Base-by-base conservation (phyloP, 495 filamentous ascomycete genomes). In the Hypomontagnella monticulosa region DNA sequence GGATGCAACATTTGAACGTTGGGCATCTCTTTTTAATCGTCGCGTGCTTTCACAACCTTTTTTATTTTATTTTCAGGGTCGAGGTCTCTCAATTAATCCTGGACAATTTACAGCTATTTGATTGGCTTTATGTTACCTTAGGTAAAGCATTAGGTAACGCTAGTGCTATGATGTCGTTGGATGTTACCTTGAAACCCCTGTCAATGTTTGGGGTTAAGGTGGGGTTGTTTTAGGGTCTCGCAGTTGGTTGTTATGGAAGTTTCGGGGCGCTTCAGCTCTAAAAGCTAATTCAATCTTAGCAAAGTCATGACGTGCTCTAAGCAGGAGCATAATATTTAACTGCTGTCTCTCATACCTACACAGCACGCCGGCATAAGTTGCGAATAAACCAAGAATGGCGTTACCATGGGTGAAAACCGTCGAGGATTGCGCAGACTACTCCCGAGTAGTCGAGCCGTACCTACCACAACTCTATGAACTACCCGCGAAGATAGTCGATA, bases 381-480 rank as follows among this genome's bases (percentile, higher is more conserved):
- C 4, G 0, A 6, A 18, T 20, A 54, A 34, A 38, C 51, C 11
- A 3, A 68, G 51, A 46, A 92, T 91, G 87, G 82, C 85, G 49
- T 79, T 97, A 30, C 94, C 95, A 4, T 73, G 75, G 15, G 72
- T 96, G 68, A 83, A 87, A 59, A 83, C 87, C 10, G 77, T 93
- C 32, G 75, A 76, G 46, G 93, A 96, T 54, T 91, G 87, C 70
- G 83, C 89, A 52, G 87, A 90, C 75, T 94, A 89, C 74, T 73
- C 80, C 58, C 83, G 86, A 58, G 90, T 89, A 0, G 87, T 99
- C 62, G 67, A 75, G 70, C 94, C 85, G 18, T 97, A 88, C 78
- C 73, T 96, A 14, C 84, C 88, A 10, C 93, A 97, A 75, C 82
- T 98, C 66, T 85, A 85, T 74, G 79, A 81, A 62, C 84, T 96